A percentile compares a stretch with the other conserved stretches of the same genome.
These are phyloP conservation scores for Aquilaria sinensis DNA, from an alignment of 345 rosid species.

Conservation along the genomic window DNA sequence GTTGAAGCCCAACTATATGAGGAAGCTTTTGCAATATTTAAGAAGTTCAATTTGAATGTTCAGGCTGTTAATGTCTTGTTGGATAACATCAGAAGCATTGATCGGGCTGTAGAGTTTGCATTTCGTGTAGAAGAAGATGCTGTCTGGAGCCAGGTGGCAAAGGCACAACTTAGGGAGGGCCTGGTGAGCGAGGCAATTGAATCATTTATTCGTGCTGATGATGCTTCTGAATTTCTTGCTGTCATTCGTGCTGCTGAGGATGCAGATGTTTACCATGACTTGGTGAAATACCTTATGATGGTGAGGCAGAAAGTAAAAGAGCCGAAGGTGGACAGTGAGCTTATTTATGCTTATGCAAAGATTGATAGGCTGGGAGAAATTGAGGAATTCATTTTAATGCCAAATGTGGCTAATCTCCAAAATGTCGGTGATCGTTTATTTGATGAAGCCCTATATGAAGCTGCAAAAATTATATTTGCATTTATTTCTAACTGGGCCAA, in stretches of 20 bases:
- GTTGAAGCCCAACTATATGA: slow-evolving; percentile 83
- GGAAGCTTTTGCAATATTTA: slow-evolving; percentile 83
- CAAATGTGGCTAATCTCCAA: slow-evolving; percentile 96
- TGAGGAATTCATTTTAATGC: slow-evolving; percentile 96
- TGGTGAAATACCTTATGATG: slow-evolving; percentile 94
- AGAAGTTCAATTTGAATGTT: slow-evolving; percentile 78
- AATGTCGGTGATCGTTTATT: slow-evolving; percentile 90
- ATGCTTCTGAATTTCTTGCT: slow-evolving; percentile 71
- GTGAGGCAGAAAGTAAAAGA: slow-evolving; percentile 96
- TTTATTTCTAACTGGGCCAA: slow-evolving; percentile 99
- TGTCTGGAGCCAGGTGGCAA: slow-evolving; percentile 97
- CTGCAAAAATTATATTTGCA: slow-evolving; percentile 91
- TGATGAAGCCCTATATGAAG: slow-evolving; percentile 83
- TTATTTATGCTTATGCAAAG: slow-evolving; percentile 97
- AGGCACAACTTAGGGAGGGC: slow-evolving; percentile 91
- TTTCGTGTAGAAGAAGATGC: slow-evolving; percentile 96
- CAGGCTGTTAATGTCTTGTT: slow-evolving; percentile 68
- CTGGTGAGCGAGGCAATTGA: slow-evolving; percentile 96
- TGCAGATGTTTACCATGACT: slow-evolving; percentile 78
- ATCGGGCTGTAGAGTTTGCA: slow-evolving; percentile 92
- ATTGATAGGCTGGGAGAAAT: slow-evolving; percentile 80
- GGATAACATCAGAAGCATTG: slow-evolving; percentile 66
- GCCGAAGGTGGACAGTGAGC: slow-evolving; percentile 94
- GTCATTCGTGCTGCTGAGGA: slow-evolving; percentile 75
- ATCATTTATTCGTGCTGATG: slow-evolving; percentile 94